Percentiles rank a stretch among this genome's conserved stretches.
These are phyloP conservation scores for Aaosphaeria arxii DNA, from an alignment of 2,329 filamentous ascomycete genomes.

Conservation along the genomic window DNA sequence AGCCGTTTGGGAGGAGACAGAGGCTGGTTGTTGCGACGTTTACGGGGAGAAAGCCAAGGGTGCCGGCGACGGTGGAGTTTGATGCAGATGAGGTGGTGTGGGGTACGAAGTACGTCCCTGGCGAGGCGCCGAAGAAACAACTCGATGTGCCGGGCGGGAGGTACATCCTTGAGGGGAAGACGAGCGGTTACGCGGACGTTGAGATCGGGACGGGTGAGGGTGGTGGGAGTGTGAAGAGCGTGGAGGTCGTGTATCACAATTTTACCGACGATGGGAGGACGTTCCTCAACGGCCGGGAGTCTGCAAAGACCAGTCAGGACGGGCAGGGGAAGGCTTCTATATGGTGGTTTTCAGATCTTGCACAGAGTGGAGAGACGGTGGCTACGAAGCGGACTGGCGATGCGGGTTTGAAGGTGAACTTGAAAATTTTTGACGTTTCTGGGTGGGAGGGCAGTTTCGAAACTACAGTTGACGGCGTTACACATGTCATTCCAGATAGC, in stretches of 20 bases:
- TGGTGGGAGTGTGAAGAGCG: slow-evolving; percentile 7
- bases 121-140: neutral
- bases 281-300: slow-evolving; percentile 32
- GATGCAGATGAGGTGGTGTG: slow-evolving; percentile 31
- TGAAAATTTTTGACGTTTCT: too few species aligned
- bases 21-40: slow-evolving; percentile 43
- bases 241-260: slow-evolving; percentile 33
- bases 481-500: too few species aligned
- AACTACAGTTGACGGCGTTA: too few species aligned
- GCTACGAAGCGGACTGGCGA: slow-evolving; percentile 39
- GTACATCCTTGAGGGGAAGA: slow-evolving; percentile 2
- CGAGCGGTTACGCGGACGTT: slow-evolving; percentile 7
- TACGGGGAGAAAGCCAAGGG: slow-evolving; percentile 27
- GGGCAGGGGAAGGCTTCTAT: slow-evolving; percentile 5
- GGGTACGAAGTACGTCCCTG: slow-evolving; percentile 28
- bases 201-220: neutral
- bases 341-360: slow-evolving; percentile 41
- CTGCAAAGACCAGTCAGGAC: slow-evolving; percentile 16
- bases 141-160: neutral
- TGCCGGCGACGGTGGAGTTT: slow-evolving; percentile 9
- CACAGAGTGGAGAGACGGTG: slow-evolving; percentile 22
- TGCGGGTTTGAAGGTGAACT: slow-evolving; percentile 24
- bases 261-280: slow-evolving; percentile 36
- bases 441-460: too few species aligned
- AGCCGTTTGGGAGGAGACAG: slow-evolving; percentile 33